Evolutionary conservation across 805 yeast species (phyloP), one percentile per base, ranked within the genome.

Genomic region (Saturnispora sekii): DNA sequence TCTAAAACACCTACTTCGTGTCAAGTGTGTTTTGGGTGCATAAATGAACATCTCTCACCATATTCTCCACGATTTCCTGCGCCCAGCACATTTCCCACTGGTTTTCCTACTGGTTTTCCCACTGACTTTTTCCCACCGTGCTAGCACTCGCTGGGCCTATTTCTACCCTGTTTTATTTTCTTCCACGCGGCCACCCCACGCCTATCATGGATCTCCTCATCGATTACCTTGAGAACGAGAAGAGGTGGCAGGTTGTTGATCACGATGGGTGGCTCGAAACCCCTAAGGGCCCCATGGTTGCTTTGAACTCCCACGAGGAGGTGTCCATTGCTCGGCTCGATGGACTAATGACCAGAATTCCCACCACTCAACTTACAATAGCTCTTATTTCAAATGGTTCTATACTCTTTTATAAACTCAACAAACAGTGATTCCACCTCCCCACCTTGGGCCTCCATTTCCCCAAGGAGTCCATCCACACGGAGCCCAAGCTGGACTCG

Each of bases 401-500:
- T 18, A 37, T 43, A 43, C 26, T 32, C 28, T 43, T 43, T 37
- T 35, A 43, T 32, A 43, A 37, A 32, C n/a, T 43, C n/a, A 38
- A n/a, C 35, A 43, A 43, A 37, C 32, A 43, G 33, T 5, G 4
- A 7, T 2, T 17, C 32, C 16, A 21, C 30, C 29, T 41, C 38
- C 12, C n/a, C n/a, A 21, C 16, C 15, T 31, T 30, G 10, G 18
- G 26, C 7, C 26, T 16, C n/a, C 12, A 30, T n/a, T 3, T 31
- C 16, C 31, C n/a, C 18, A 6, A 43, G 11, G 18, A 43, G 32
- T 4, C 33, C 32, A 31, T 43, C 34, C 8, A 38, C 26, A 4
- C 29, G 15, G 26, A 36, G 6, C 35, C 28, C n/a, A 26, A n/a
- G 8, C 11, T 36, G 26, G 28, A 15, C 33, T 12, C 21, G 36